phyloP scores from a whole-genome alignment of 2,329 filamentous ascomycete species.

The Aspergillus brasiliensis region DNA sequence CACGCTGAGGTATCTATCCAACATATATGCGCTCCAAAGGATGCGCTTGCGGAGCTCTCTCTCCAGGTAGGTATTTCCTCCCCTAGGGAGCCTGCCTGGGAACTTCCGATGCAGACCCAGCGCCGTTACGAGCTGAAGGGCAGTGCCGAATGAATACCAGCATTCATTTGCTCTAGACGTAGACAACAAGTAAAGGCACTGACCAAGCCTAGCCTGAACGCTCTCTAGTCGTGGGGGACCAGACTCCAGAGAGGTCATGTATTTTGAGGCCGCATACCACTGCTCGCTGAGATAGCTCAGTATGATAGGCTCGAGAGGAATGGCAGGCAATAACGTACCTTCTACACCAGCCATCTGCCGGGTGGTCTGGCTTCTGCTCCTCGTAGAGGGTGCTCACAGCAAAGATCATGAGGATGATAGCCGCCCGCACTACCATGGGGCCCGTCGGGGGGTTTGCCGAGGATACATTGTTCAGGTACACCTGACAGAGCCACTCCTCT shows the following conservation, averaged over 20 bases:
- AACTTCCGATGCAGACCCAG: slow-evolving; percentile 43
- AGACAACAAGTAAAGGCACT: slow-evolving; percentile 61
- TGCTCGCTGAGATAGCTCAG: slow-evolving; percentile 30
- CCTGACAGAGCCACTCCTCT: slow-evolving; percentile 49
- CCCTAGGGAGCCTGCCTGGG: slow-evolving; percentile 30
- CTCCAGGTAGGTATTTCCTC: slow-evolving; percentile 36
- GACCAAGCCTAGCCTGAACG: slow-evolving; percentile 60
- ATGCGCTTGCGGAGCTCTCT: slow-evolving; percentile 59
- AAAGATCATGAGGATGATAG: slow-evolving; percentile 53
- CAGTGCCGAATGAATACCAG: slow-evolving; percentile 63
- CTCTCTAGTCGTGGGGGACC: slow-evolving; percentile 58
- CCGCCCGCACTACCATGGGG: slow-evolving; percentile 49
- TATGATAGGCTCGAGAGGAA: not conserved
- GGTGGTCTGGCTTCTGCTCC: slow-evolving; percentile 41
- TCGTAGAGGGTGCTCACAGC: slow-evolving; percentile 52
- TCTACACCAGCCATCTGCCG: slow-evolving; percentile 27
- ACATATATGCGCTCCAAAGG: slow-evolving; percentile 65
- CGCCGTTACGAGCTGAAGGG: slow-evolving; percentile 55
- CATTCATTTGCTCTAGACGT: slow-evolving; percentile 63
- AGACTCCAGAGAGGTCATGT: slow-evolving; percentile 48
- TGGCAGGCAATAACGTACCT: slow-evolving; percentile 25
- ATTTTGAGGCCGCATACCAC: slow-evolving; percentile 43
- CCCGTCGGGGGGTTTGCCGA: slow-evolving; percentile 41
- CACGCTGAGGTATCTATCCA: slow-evolving; percentile 66
- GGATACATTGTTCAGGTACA: slow-evolving; percentile 43